Percentiles rank a stretch among this genome's conserved stretches.
Conservation (phyloP, 257 asterid species). For the Handroanthus guayacan region DNA sequence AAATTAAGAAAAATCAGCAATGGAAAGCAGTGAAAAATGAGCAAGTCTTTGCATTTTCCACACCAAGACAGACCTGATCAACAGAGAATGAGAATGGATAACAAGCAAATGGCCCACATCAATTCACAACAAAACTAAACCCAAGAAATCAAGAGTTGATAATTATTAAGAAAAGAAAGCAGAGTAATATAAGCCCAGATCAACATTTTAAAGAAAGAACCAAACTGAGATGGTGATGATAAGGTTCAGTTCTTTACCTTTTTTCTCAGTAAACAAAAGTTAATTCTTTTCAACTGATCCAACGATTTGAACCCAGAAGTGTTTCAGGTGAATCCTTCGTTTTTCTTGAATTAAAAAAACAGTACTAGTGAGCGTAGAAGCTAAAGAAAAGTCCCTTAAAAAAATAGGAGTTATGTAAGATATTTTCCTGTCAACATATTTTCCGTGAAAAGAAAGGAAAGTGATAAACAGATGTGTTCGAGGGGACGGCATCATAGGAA, state of each 20-base stretch:
- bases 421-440: neutral
- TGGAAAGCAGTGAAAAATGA: constrained; percentile 1
- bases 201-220: neutral
- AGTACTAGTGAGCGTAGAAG: neutral
- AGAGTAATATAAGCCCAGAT: constrained; percentile 17
- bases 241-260: constrained; percentile 1
- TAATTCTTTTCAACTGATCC: neutral
- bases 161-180: constrained; percentile 11
- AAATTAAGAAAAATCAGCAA: neutral
- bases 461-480: neutral
- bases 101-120: constrained; percentile 41
- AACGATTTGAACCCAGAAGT: neutral
- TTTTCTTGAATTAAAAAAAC: neutral
- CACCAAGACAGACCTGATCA: constrained; percentile 49
- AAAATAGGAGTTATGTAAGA: neutral
- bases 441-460: neutral
- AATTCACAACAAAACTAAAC: constrained; percentile 10
- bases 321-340: neutral
- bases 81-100: constrained; percentile 30
- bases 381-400: neutral
- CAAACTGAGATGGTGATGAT: neutral
- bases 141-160: constrained; percentile 1
- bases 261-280: neutral
- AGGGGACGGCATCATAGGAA: neutral
- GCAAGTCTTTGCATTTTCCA: constrained; percentile 22